Evolutionary conservation across 352 stramenopile species (phyloP), one percentile per base, ranked within the genome.

Genomic region (Salisapilia sapeloensis): DNA sequence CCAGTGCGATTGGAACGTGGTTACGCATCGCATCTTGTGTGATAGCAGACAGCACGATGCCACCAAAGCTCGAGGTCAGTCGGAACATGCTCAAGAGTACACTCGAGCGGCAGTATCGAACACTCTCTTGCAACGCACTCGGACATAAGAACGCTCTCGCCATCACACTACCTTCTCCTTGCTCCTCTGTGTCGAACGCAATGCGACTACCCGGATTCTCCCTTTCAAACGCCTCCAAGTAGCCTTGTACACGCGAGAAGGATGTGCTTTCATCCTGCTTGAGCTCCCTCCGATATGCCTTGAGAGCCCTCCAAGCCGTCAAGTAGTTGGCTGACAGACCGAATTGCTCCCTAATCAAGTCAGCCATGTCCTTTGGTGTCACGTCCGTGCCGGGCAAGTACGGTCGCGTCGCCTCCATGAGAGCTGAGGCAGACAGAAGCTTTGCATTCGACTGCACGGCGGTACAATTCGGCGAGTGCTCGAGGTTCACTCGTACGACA

Each of bases 321-420:
- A 85, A 82, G 32, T 85, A 85, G 10, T 60, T 79, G 31, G 65
- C 58, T 25, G 66, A 61, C 9, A 85, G 63, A 12, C 70, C 70
- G 33, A 82, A 85, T 27, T 82, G 71, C 33, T 82, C 63, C 48
- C 79, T 85, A 63, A 85, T 82, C 34, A 85, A 75, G 29, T 70
- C 51, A 20, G 63, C 71, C 46, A 85, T 77, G 39, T 85, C 65
- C 17, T 77, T 70, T 4, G 70, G 70, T 15, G 75, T 75, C 13
- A 85, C 61, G 4, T 53, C 43, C 24, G 71, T 57, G 19, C 47
- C 49, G 14, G 32, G 24, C 65, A 85, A 80, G 31, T 71, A 79
- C 12, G 70, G 70, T 45, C 78, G 61, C 11, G 63, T 63, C 3
- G 70, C 81, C 40, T 82, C 70, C 46, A 85, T 59, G 31, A 85